phyloP scores from a whole-genome alignment of 1,139 yeast species.

The Casaregolazyma lundiana region DNA sequence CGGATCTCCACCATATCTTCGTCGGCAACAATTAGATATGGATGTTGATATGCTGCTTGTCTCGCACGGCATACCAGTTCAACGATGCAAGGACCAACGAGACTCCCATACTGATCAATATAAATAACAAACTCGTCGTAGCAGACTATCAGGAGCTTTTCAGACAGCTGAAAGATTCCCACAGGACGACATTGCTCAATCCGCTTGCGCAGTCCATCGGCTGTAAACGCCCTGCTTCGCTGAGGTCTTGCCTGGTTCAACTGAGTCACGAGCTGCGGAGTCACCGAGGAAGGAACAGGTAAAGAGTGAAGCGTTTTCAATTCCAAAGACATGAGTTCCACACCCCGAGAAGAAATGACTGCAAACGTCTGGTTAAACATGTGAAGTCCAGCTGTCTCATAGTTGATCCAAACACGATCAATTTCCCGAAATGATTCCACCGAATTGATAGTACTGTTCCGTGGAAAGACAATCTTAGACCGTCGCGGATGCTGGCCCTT shows the following conservation, averaged over 20 bases:
- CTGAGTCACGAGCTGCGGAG: constrained; percentile 12
- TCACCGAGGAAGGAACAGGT: constrained; percentile 40
- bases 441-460: constrained; percentile 23
- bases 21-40: constrained; percentile 58
- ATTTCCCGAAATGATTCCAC: constrained; percentile 36
- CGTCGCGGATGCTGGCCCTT: constrained; percentile 34
- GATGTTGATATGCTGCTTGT: constrained; percentile 51
- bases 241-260: constrained; percentile 13
- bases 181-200: constrained; percentile 43
- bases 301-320: constrained; percentile 53
- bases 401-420: constrained; percentile 31
- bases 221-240: constrained; percentile 14
- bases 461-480: constrained; percentile 27
- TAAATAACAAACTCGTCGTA: constrained; percentile 72
- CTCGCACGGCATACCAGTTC: constrained; percentile 61
- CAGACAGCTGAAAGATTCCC: constrained; percentile 57
- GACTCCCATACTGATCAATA: constrained; percentile 60
- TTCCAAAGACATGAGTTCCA: constrained; percentile 61
- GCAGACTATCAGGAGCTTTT: constrained; percentile 56
- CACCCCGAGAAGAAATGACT: constrained; percentile 63
- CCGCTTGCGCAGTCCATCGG: constrained; percentile 24
- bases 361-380: constrained; percentile 48
- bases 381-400: constrained; percentile 32
- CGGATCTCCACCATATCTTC: constrained; percentile 70
- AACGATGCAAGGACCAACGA: constrained; percentile 53